A percentile compares a stretch with the other conserved stretches of the same genome.
Evolutionary conservation across 495 filamentous ascomycete species (phyloP).

Genomic region (Penicillium turbatum): DNA sequence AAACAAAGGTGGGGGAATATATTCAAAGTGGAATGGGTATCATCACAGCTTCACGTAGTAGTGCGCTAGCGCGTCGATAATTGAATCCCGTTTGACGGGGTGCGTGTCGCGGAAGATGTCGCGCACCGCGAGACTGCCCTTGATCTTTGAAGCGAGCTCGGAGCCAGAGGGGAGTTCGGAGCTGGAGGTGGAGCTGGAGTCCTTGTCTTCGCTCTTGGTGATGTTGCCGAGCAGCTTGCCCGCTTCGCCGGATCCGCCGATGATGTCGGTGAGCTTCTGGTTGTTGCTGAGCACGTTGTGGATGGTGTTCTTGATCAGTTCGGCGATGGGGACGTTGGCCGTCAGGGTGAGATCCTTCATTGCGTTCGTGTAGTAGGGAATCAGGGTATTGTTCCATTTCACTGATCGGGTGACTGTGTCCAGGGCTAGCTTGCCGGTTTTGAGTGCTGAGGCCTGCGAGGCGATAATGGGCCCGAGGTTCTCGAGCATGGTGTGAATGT

Average conservation of each 20-base stretch:
- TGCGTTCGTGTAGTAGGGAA: slow-evolving; percentile 41
- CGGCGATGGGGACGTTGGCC: slow-evolving; percentile 29
- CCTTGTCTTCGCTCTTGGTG: background rate
- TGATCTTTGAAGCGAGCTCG: slow-evolving; percentile 3
- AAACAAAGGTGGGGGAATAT: too few species aligned
- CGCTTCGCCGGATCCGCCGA: background rate
- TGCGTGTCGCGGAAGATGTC: background rate
- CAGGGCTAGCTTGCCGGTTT: slow-evolving; percentile 31
- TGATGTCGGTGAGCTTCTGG: background rate
- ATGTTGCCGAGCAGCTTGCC: background rate
- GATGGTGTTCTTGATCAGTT: slow-evolving; percentile 33
- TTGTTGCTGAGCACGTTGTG: slow-evolving; percentile 19
- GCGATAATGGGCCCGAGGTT: slow-evolving; percentile 29
- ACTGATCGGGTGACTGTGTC: slow-evolving; percentile 30
- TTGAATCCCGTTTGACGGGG: slow-evolving; percentile 1
- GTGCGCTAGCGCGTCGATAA: background rate
- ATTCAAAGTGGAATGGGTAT: background rate
- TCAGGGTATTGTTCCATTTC: slow-evolving; percentile 29
- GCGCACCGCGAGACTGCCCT: slow-evolving; percentile 3
- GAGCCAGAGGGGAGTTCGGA: background rate
- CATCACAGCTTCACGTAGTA: slow-evolving; percentile 2
- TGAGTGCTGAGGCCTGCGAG: slow-evolving; percentile 26
- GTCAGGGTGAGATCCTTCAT: slow-evolving; percentile 34
- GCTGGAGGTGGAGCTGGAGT: slow-evolving; percentile 4
- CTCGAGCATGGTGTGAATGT: slow-evolving; percentile 27